Conservation (phyloP, 1,284 basidiomycete genomes). For the Microbotryum silenes-acaulis region DNA sequence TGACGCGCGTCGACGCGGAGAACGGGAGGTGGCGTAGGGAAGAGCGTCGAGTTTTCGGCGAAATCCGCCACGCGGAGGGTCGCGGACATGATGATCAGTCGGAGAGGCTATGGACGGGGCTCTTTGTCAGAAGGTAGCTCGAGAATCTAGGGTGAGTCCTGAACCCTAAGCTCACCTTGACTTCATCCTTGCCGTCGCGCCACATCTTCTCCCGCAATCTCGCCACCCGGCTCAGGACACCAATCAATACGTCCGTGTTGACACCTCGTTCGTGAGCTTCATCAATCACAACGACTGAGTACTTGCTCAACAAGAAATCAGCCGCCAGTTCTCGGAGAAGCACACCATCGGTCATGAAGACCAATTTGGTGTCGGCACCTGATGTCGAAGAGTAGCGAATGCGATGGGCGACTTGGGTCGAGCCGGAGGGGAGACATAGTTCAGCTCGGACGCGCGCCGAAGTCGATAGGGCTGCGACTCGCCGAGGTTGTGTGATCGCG, state of each 20-base stretch:
- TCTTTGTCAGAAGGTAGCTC: not conserved
- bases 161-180: slow-evolving; percentile 49
- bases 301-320: slow-evolving; percentile 82
- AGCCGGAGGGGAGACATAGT: slow-evolving; percentile 57
- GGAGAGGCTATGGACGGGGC: slow-evolving; percentile 56
- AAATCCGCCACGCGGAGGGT: slow-evolving; percentile 93
- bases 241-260: slow-evolving; percentile 96
- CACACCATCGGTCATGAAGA: slow-evolving; percentile 99
- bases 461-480: slow-evolving; percentile 96
- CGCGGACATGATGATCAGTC: slow-evolving; percentile 97
- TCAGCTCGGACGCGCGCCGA: slow-evolving; percentile 85
- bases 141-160: not conserved
- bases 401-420: slow-evolving; percentile 83
- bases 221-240: slow-evolving; percentile 85
- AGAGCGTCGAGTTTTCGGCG: slow-evolving; percentile 74
- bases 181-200: slow-evolving; percentile 58
- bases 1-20: slow-evolving; percentile 85
- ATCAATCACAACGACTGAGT: slow-evolving; percentile 91
- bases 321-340: slow-evolving; percentile 82
- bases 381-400: slow-evolving; percentile 95
- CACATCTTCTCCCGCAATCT: slow-evolving; percentile 80
- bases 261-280: slow-evolving; percentile 98
- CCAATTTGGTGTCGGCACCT: slow-evolving; percentile 80
- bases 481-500: slow-evolving; percentile 91
- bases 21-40: slow-evolving; percentile 74